Percentiles rank a stretch among this genome's conserved stretches.
Conservation (phyloP, 2,329 filamentous ascomycete species). For the Ophiognomonia clavigignenti-juglandacearum region DNA sequence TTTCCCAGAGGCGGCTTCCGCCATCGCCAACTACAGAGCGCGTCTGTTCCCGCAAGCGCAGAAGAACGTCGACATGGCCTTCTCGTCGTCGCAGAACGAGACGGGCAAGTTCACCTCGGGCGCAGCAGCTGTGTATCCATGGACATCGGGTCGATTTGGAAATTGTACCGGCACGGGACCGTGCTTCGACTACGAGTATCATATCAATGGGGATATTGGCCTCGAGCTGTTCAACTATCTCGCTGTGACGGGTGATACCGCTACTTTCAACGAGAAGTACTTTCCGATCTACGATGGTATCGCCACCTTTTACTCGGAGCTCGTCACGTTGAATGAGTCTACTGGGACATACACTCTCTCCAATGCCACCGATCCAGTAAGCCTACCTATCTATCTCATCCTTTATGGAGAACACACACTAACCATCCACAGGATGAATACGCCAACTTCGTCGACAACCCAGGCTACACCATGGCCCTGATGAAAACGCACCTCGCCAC, state of each 20-base stretch:
- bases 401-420: background rate
- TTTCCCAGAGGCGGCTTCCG: slow-evolving; percentile 10
- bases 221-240: slow-evolving; percentile 12
- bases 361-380: slow-evolving; percentile 68
- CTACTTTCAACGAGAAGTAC: slow-evolving; percentile 29
- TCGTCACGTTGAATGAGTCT: slow-evolving; percentile 55
- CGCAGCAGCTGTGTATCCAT: slow-evolving; percentile 10
- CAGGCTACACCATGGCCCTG: slow-evolving; percentile 63
- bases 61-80: slow-evolving; percentile 11
- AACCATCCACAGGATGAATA: slow-evolving; percentile 51
- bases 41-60: slow-evolving; percentile 11
- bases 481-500: slow-evolving; percentile 50
- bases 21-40: slow-evolving; percentile 6
- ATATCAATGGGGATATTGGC: slow-evolving; percentile 15
- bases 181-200: slow-evolving; percentile 14
- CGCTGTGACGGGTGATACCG: slow-evolving; percentile 6
- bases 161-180: slow-evolving; percentile 5
- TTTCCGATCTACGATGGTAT: slow-evolving; percentile 62
- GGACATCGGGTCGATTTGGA: slow-evolving; percentile 13
- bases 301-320: slow-evolving; percentile 55
- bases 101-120: slow-evolving; percentile 27
- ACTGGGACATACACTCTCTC: slow-evolving; percentile 36
- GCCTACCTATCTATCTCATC: slow-evolving; percentile 16
- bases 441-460: slow-evolving; percentile 61
- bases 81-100: slow-evolving; percentile 39